Evolutionary conservation across 306 rosid species (phyloP).

Genomic region (Morella rubra): DNA sequence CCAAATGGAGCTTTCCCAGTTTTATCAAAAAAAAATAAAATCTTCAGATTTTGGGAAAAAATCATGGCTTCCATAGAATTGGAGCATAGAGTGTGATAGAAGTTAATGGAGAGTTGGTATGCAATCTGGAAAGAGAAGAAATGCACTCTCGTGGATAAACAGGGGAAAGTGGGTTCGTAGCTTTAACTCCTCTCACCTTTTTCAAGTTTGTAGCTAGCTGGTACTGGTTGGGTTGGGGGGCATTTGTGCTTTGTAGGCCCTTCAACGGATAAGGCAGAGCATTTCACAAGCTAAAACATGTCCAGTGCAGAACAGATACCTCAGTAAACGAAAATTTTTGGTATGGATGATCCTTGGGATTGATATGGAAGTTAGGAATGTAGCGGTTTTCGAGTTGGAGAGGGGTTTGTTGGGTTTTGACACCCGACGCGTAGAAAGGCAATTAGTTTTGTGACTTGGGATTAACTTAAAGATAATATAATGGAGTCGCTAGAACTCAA

Average conservation of each 20-base stretch:
- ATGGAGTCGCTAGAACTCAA: constrained; percentile 19
- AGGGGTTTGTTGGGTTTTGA: constrained; percentile 21
- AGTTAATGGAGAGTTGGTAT: not conserved
- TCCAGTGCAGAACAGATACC: not conserved
- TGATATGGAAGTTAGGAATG: not conserved
- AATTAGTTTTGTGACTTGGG: constrained; percentile 18
- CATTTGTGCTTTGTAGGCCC: not conserved
- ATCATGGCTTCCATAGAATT: too few relatives aligned
- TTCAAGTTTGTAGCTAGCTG: not conserved
- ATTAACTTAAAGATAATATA: constrained; percentile 18
- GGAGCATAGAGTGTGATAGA: too few relatives aligned
- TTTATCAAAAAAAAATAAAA: too few relatives aligned
- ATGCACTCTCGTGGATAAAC: not conserved
- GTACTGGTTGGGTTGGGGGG: not conserved
- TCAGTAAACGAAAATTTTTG: too few relatives aligned
- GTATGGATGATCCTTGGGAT: too few relatives aligned
- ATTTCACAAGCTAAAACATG: not conserved
- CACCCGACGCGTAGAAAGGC: not conserved
- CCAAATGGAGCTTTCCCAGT: too few relatives aligned
- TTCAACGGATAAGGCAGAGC: not conserved
- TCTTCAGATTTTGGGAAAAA: too few relatives aligned
- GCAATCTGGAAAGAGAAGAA: not conserved
- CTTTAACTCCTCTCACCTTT: not conserved
- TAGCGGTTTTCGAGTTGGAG: not conserved
- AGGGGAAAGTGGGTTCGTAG: not conserved